Base-by-base conservation (phyloP, 1,139 yeast species). In the Eremothecium gossypii region DNA sequence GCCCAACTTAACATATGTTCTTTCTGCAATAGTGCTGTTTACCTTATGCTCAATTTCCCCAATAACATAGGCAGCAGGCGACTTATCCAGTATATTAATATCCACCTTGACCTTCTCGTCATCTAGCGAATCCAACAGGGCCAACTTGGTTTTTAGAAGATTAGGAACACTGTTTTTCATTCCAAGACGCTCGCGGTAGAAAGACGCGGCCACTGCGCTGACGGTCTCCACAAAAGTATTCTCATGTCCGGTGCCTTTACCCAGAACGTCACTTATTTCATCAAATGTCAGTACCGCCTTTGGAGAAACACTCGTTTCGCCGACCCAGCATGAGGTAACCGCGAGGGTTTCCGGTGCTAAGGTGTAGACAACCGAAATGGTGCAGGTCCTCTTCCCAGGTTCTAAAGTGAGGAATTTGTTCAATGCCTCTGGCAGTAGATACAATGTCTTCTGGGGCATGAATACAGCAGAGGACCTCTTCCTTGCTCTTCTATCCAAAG, bases 381-480 rank as follows among this genome's bases (percentile, higher is more conserved):
- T 78, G 42, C 87, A 76, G 33, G 79, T 73, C 46, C 71, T 69
- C 46, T 74, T 74, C 47, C 75, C 78, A 42, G 75, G 79, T 36
- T 71, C 69, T 55, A 91, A 80, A 1, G 87, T 77, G 38, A 83
- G 69, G 30, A 70, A 50, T 9, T 75, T 73, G 49, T 77, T 79
- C 39, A 86, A 71, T 38, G 72, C 71, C 30, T 68, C 68, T 1
- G 97, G 96, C 50, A 83, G 74, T 55, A 91, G 69, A 48, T 82
- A 77, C 32, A 73, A 72, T 17, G 71, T 65, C 50, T 79, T 80
- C 58, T 89, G 95, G n/a, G 94, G 93, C 63, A 91, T 74, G 58
- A 81, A 83, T 6, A 91, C 97, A 10, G 95, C 79, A 2, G 91
- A 78, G 2, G 94, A 86, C 60, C 97, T 76, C 66, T 86, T 87